These are phyloP conservation scores for Cercospora sp. DNA, from an alignment of 2,329 filamentous ascomycete species.

Conservation along the genomic window DNA sequence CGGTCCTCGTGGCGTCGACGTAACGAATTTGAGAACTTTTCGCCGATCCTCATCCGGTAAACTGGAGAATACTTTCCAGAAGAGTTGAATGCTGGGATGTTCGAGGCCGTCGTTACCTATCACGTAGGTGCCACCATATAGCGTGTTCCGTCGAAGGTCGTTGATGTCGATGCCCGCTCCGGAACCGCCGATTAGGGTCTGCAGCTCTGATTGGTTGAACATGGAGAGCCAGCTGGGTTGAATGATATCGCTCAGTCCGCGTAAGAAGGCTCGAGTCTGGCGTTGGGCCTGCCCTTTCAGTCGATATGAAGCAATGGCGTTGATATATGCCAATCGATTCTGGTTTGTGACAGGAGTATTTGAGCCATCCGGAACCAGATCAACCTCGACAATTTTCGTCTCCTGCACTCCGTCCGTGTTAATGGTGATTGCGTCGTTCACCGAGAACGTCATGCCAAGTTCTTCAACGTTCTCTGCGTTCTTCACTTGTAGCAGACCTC, in stretches of 20 bases:
- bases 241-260: conserved; percentile 82
- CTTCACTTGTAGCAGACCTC: conserved; percentile 78
- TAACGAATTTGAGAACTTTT: conserved; percentile 93
- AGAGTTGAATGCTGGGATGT: conserved; percentile 80
- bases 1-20: conserved; percentile 85
- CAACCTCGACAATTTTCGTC: conserved; percentile 63
- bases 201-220: conserved; percentile 96
- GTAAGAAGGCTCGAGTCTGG: conserved; percentile 87
- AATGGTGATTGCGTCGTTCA: conserved; percentile 59
- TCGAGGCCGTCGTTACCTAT: conserved; percentile 87
- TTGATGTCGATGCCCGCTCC: conserved; percentile 76
- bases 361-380: conserved; percentile 75
- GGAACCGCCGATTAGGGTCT: conserved; percentile 88
- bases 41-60: conserved; percentile 75
- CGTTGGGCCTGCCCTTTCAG: conserved; percentile 74
- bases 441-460: conserved; percentile 83
- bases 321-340: conserved; percentile 92
- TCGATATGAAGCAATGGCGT: conserved; percentile 83
- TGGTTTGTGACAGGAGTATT: conserved; percentile 81
- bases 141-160: conserved; percentile 79
- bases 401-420: conserved; percentile 42
- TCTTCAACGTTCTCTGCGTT: conserved; percentile 80
- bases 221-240: conserved; percentile 92
- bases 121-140: conserved; percentile 82
- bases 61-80: conserved; percentile 84